phyloP scores from a whole-genome alignment of 1,139 yeast genomes.

The Sugiyamaella japonica region DNA sequence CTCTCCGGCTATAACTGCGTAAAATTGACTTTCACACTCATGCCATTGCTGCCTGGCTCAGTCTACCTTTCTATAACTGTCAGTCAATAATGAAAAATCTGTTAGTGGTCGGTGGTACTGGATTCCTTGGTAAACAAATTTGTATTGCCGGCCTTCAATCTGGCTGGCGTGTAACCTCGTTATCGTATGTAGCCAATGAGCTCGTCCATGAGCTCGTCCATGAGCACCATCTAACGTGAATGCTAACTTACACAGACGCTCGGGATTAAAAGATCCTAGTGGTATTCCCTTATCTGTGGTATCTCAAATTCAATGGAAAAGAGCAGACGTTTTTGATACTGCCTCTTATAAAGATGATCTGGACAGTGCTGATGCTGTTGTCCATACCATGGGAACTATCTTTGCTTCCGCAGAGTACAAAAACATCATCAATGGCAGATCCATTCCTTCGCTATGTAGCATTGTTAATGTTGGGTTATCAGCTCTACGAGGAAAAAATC shows the following conservation, averaged over 20 bases:
- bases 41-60: neutral
- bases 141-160: constrained; percentile 65
- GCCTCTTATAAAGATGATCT: constrained; percentile 53
- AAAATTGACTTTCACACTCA: neutral
- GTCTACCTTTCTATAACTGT: neutral
- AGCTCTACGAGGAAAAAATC: constrained; percentile 31
- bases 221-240: no score
- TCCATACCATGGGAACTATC: constrained; percentile 79
- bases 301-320: constrained; percentile 62
- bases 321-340: constrained; percentile 69
- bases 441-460: constrained; percentile 16
- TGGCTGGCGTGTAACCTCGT: constrained; percentile 65
- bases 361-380: constrained; percentile 59
- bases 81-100: constrained; percentile 35
- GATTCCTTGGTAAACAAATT: constrained; percentile 72
- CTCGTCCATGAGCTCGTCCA: no score
- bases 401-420: constrained; percentile 71
- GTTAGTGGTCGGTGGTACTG: constrained; percentile 84
- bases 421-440: constrained; percentile 35
- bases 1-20: neutral
- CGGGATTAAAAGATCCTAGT: constrained; percentile 14
- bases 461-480: constrained; percentile 12
- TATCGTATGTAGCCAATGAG: constrained; percentile 45
- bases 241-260: constrained; percentile 11
- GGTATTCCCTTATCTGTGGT: constrained; percentile 47